These are phyloP conservation scores for Arthromyces matolae DNA, from an alignment of 768 basidiomycete species.

Conservation along the genomic window DNA sequence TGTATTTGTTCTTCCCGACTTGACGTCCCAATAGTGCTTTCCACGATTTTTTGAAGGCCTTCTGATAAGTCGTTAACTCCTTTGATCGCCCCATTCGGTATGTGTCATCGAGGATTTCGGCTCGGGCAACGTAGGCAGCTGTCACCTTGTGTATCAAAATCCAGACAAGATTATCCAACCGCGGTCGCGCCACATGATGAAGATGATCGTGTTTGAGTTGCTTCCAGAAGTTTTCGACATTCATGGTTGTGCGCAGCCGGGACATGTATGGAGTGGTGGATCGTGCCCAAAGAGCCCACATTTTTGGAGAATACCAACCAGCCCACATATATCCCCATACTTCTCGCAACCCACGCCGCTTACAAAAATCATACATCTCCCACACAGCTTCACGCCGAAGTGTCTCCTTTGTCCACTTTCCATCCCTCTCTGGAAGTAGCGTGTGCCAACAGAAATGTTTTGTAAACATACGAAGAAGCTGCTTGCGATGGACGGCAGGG, in stretches of 20 bases:
- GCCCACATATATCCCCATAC: slow-evolving; percentile 1
- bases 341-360: background rate
- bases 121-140: background rate
- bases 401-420: too few species aligned
- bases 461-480: slow-evolving; percentile 23
- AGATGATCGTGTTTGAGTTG: slow-evolving; percentile 2
- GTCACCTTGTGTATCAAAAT: background rate
- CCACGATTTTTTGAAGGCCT: background rate
- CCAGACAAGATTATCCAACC: background rate
- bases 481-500: slow-evolving; percentile 23
- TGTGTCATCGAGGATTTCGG: background rate
- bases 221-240: background rate
- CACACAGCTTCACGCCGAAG: background rate
- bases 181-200: background rate
- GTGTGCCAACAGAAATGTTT: slow-evolving; percentile 1
- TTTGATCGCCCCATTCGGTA: background rate
- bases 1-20: background rate
- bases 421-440: background rate
- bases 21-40: background rate
- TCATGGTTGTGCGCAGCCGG: background rate
- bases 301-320: slow-evolving; percentile 1
- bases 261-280: slow-evolving; percentile 2
- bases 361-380: slow-evolving; percentile 1
- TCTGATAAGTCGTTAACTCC: background rate
- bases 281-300: background rate